These are phyloP conservation scores for Ganoderma resinaceum DNA, from an alignment of 1,284 basidiomycete species.

Conservation along the genomic window DNA sequence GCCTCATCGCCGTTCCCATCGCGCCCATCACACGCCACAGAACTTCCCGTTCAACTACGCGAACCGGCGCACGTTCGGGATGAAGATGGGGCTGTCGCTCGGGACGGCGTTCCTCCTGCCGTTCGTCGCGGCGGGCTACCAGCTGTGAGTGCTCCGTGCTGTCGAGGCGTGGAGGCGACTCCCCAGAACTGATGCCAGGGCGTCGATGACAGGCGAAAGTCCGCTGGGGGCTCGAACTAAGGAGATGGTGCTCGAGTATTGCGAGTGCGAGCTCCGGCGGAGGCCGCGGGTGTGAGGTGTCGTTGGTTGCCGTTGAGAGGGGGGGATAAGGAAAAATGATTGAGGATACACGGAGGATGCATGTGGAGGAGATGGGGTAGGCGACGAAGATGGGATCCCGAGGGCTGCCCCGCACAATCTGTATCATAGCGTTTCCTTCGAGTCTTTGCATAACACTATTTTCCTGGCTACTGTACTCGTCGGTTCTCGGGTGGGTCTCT, in stretches of 20 bases:
- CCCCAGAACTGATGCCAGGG: slow-evolving; percentile 34
- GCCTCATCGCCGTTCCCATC: neutral
- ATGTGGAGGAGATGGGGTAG: no score
- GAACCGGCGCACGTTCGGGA: slow-evolving; percentile 34
- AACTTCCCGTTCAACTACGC: slow-evolving; percentile 41
- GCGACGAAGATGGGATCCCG: neutral
- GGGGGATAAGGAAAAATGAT: no score
- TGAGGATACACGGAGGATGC: no score
- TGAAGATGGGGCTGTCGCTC: slow-evolving; percentile 32
- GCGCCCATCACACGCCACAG: slow-evolving; percentile 21
- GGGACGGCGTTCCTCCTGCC: slow-evolving; percentile 37
- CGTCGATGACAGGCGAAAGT: slow-evolving; percentile 33
- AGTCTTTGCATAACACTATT: neutral
- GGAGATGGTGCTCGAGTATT: slow-evolving; percentile 28
- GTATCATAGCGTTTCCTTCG: neutral
- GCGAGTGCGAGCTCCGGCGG: slow-evolving; percentile 33
- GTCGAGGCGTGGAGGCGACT: slow-evolving; percentile 10
- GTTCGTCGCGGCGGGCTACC: slow-evolving; percentile 38
- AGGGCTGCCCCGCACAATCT: neutral
- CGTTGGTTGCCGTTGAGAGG: no score
- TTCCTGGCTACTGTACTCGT: neutral
- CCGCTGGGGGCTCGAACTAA: slow-evolving; percentile 32
- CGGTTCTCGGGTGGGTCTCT: no score
- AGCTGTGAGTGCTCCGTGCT: slow-evolving; percentile 36
- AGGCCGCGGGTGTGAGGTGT: slow-evolving; percentile 28